Evolutionary conservation across 257 asterid genomes (phyloP).

Genomic region (Galeopsis tetrahit): DNA sequence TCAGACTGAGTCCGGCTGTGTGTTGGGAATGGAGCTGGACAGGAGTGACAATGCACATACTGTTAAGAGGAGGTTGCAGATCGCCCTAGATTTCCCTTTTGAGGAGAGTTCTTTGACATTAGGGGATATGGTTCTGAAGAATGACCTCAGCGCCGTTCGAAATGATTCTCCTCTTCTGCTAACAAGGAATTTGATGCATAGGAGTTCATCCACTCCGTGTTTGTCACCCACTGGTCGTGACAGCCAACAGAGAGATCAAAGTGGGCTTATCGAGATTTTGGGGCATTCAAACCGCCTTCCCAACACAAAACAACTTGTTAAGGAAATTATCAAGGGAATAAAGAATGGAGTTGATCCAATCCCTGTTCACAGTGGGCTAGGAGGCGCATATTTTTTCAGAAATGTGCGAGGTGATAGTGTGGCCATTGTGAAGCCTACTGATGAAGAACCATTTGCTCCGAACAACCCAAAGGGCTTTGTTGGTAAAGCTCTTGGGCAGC

Average conservation of each 20-base stretch:
- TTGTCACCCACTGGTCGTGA: slow-evolving; percentile 92
- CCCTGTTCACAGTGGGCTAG: slow-evolving; percentile 86
- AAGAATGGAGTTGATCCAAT: slow-evolving; percentile 85
- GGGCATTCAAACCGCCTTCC: slow-evolving; percentile 60
- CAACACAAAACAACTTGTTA: slow-evolving; percentile 67
- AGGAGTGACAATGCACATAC: slow-evolving; percentile 89
- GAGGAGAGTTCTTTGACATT: slow-evolving; percentile 92
- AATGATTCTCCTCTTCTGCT: slow-evolving; percentile 87
- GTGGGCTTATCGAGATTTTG: slow-evolving; percentile 85
- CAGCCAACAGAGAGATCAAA: slow-evolving; percentile 76
- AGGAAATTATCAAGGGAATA: slow-evolving; percentile 81
- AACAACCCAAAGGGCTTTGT: slow-evolving; percentile 96
- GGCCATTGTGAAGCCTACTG: slow-evolving; percentile 97
- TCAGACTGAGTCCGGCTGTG: slow-evolving; percentile 90
- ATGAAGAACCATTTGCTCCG: slow-evolving; percentile 97
- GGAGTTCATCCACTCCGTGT: slow-evolving; percentile 98
- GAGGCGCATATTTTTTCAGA: slow-evolving; percentile 91
- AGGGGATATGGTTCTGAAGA: slow-evolving; percentile 85
- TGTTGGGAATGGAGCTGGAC: slow-evolving; percentile 92
- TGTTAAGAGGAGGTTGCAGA: slow-evolving; percentile 84
- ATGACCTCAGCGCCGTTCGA: slow-evolving; percentile 83
- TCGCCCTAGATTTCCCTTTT: slow-evolving; percentile 78
- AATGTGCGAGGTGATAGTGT: slow-evolving; percentile 83
- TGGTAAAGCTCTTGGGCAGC: slow-evolving; percentile 95
- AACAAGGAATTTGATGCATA: slow-evolving; percentile 77